Base-by-base conservation (phyloP, 2,329 filamentous ascomycete genomes). In the Drechslerella coelobrocha region DNA sequence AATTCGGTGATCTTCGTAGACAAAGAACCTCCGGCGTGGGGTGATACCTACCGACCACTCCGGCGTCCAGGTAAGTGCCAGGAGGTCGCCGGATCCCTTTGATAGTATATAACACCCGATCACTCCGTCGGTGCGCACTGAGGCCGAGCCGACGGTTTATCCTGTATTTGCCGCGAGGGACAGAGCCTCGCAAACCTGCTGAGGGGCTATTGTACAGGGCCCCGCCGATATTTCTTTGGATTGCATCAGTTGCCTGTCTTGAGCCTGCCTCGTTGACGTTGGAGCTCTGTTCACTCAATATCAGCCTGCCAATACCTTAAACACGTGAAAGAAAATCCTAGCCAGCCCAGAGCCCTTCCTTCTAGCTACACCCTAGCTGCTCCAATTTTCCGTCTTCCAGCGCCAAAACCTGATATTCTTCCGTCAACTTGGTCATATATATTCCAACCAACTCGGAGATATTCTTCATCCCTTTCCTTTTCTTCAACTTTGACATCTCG, bases 281-380 rank as follows among this genome's bases (percentile, higher is more conserved):
- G n/a, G n/a, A n/a, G n/a, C n/a, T n/a, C n/a, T n/a, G n/a, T n/a
- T n/a, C n/a, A n/a, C n/a, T n/a, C n/a, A n/a, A n/a, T n/a, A n/a
- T 27, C 37, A 60, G 48, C 43, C 48, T 55, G 54, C 50, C 51
- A 54, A 69, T 69, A 56, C 45, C 52, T 68, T 69, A 39, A 41
- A 59, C 65, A 69, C 65, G 65, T 69, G 65, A 69, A 69, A 60
- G 24, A 51, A 41, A n/a, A 39, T 23, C 51, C 53, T 51, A 48
- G 48, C 60, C 61, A 17, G 43, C 27, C 27, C 29, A 23, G 21
- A 48, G 52, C 48, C 45, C 2, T 7, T 23, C 21, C 51, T 37
- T n/a, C 17, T 12, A n/a, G 19, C 29, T 14, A 14, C 12, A 10
- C 41, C 29, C 4, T 24, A 26, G n/a, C 23, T 21, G 56, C 45